A percentile compares a stretch with the other conserved stretches of the same genome.
Evolutionary conservation across 805 yeast genomes (phyloP).

Genomic region (Torulaspora quercuum): DNA sequence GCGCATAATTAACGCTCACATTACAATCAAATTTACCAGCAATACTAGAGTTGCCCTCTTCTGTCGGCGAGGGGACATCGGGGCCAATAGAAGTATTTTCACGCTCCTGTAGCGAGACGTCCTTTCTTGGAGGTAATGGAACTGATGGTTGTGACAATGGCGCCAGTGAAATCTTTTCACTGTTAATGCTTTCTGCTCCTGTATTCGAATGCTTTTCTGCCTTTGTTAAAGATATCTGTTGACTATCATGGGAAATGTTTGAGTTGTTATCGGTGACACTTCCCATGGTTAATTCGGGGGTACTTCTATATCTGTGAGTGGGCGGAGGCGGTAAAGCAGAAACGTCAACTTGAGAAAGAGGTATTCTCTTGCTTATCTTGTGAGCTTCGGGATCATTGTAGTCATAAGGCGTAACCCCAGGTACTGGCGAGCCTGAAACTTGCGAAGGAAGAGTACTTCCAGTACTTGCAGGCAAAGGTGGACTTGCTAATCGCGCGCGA

Average conservation of each 20-base stretch:
- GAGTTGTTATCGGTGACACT: not conserved
- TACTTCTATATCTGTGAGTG: constrained; percentile 27
- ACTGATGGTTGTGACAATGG: not conserved
- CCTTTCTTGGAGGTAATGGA: constrained; percentile 2
- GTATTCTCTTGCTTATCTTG: constrained; percentile 2
- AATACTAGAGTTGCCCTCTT: constrained; percentile 21
- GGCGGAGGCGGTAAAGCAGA: constrained; percentile 33
- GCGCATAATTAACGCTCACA: constrained; percentile 38
- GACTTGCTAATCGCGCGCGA: constrained; percentile 16
- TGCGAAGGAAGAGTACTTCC: not conserved
- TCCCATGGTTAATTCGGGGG: not conserved
- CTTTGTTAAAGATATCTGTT: not conserved
- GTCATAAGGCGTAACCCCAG: constrained; percentile 8
- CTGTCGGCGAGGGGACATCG: not conserved
- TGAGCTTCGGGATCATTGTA: constrained; percentile 4
- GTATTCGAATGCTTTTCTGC: too few relatives aligned
- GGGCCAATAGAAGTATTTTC: not conserved
- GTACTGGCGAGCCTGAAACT: constrained; percentile 2
- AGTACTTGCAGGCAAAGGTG: constrained; percentile 2
- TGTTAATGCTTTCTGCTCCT: not conserved
- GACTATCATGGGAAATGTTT: not conserved
- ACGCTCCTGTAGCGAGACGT: too few relatives aligned
- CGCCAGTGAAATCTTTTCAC: too few relatives aligned
- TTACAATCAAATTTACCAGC: constrained; percentile 38
- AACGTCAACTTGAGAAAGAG: constrained; percentile 19